Evolutionary conservation across 177 flowering plant species (phyloP).

Genomic region (Vitis hybrid): DNA sequence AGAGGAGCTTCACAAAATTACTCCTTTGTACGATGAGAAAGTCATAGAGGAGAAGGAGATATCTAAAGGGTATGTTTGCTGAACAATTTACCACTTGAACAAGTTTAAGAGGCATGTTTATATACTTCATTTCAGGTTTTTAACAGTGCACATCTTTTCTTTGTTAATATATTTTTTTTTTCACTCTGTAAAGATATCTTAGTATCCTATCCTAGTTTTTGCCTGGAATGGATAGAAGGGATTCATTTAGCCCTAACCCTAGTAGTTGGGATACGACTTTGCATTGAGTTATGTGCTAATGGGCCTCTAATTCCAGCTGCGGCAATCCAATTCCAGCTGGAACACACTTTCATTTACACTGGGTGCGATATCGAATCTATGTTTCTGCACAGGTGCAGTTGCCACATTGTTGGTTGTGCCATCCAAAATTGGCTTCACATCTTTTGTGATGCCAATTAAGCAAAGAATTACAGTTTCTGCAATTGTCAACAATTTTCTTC

Average conservation of each 20-base stretch:
- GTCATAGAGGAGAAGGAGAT: slow-evolving; percentile 66
- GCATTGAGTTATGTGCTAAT: not conserved
- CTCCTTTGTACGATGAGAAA: slow-evolving; percentile 58
- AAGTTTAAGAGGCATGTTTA: not conserved
- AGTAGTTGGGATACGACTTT: too few relatives aligned
- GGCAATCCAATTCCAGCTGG: too few relatives aligned
- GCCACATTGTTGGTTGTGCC: not conserved
- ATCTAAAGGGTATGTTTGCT: slow-evolving; percentile 63
- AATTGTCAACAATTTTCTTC: not conserved
- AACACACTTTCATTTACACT: not conserved
- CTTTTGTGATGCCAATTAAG: not conserved
- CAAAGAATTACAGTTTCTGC: not conserved
- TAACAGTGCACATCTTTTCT: too few relatives aligned
- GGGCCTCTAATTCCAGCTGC: too few relatives aligned
- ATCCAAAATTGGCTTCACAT: not conserved
- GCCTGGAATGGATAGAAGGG: too few relatives aligned
- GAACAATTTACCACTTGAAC: not conserved
- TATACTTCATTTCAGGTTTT: not conserved
- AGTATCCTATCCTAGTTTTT: too few relatives aligned
- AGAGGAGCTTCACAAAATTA: slow-evolving; percentile 62
- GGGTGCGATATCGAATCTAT: not conserved
- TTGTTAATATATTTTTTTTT: too few relatives aligned
- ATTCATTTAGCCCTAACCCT: too few relatives aligned
- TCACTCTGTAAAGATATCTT: too few relatives aligned
- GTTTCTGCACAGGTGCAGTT: not conserved